Evolutionary conservation across 169 alveolate genomes (phyloP).

Genomic region (Plasmodium vivax): DNA sequence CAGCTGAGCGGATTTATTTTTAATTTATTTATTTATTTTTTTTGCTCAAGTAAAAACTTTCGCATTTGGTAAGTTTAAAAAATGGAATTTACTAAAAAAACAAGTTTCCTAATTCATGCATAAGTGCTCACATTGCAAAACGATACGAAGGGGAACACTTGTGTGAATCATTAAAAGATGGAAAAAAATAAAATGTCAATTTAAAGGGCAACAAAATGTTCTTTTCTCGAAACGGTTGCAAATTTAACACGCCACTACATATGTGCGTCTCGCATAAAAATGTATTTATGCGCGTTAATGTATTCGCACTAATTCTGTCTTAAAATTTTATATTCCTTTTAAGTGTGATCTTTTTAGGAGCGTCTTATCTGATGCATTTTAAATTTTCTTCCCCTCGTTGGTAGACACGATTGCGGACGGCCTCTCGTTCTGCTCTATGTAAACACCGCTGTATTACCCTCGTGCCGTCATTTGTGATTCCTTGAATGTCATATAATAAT

Average conservation of each 20-base stretch:
- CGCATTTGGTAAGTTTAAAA: background rate
- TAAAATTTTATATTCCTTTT: background rate
- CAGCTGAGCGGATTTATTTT: background rate
- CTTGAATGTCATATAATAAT: conserved; percentile 28
- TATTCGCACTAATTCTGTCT: background rate
- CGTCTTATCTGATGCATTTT: background rate
- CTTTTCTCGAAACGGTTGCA: background rate
- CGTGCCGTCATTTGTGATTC: background rate
- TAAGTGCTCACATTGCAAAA: background rate
- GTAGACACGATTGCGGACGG: background rate
- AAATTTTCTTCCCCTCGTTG: background rate
- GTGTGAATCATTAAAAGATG: background rate
- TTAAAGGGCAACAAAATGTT: background rate
- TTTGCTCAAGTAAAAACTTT: background rate
- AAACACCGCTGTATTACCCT: background rate
- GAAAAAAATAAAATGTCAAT: background rate
- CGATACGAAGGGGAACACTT: background rate
- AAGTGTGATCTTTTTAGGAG: background rate
- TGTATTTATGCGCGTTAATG: background rate
- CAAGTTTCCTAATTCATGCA: background rate
- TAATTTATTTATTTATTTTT: background rate
- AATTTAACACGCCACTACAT: background rate
- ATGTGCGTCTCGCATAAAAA: background rate
- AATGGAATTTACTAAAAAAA: background rate
- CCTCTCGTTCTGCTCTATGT: background rate